A percentile compares a stretch with the other conserved stretches of the same genome.
These are phyloP conservation scores for Malassezia furfur DNA, from an alignment of 1,284 basidiomycete genomes.

Conservation along the genomic window DNA sequence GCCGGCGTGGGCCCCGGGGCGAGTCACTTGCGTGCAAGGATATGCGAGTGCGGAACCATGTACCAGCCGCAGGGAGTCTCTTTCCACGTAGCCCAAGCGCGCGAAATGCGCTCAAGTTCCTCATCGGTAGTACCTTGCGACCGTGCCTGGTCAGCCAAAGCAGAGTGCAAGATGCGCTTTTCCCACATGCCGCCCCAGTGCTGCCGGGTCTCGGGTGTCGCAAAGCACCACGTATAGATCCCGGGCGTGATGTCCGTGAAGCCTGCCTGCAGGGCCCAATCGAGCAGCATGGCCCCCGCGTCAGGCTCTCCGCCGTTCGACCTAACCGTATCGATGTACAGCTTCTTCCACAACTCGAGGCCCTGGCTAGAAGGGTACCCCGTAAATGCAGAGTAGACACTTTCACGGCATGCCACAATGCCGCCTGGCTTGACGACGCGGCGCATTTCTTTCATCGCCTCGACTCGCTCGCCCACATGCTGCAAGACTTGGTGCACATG, in stretches of 20 bases:
- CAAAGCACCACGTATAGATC: not conserved
- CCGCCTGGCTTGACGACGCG: slow-evolving; percentile 1
- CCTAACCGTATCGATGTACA: not conserved
- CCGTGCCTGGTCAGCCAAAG: not conserved
- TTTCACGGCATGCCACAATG: not conserved
- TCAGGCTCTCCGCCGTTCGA: slow-evolving; percentile 3
- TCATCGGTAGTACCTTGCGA: not conserved
- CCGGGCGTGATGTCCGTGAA: not conserved
- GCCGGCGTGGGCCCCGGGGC: no score
- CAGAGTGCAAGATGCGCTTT: not conserved
- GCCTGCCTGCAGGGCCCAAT: not conserved
- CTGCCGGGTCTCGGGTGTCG: not conserved
- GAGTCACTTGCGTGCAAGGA: slow-evolving; percentile 12
- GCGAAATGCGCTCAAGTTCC: not conserved
- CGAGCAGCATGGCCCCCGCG: not conserved
- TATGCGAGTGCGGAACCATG: not conserved
- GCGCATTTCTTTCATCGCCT: slow-evolving; percentile 1
- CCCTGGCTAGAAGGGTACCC: not conserved
- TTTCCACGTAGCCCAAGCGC: not conserved
- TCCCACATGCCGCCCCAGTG: slow-evolving; percentile 6
- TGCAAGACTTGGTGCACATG: slow-evolving; percentile 4
- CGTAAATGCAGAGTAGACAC: not conserved
- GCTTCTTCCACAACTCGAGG: not conserved
- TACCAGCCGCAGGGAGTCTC: not conserved
- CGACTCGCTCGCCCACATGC: not conserved